These are phyloP conservation scores for Daldinia grandis DNA, from an alignment of 495 filamentous ascomycete genomes.

Conservation along the genomic window DNA sequence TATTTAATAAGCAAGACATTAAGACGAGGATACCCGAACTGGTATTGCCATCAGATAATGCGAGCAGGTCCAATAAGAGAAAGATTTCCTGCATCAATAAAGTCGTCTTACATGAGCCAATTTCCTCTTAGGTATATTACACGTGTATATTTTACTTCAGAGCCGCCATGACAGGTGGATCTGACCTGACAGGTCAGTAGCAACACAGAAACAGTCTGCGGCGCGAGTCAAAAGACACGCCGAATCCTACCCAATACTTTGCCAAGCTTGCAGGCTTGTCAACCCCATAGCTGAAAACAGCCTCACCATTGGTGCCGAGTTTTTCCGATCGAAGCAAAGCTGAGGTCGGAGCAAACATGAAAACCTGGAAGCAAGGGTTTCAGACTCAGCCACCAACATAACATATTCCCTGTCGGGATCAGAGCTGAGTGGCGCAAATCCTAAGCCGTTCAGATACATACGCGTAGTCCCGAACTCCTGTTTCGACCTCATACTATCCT, in stretches of 20 bases:
- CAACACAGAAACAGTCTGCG: background rate
- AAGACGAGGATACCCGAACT: background rate
- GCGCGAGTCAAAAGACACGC: constrained; percentile 7
- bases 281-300: constrained; percentile 26
- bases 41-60: background rate
- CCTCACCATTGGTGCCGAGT: constrained; percentile 10
- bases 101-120: background rate
- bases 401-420: background rate
- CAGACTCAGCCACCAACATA: constrained; percentile 6
- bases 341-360: constrained; percentile 1
- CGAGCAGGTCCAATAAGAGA: constrained; percentile 1
- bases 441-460: constrained; percentile 10
- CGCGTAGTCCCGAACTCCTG: constrained; percentile 16
- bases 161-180: background rate
- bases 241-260: constrained; percentile 7
- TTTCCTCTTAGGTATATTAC: background rate
- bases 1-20: background rate
- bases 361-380: constrained; percentile 15
- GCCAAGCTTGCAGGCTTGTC: constrained; percentile 22
- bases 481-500: constrained; percentile 28
- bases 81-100: background rate
- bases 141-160: constrained; percentile 7
- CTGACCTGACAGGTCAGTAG: background rate
- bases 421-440: constrained; percentile 15
- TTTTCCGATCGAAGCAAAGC: constrained; percentile 9